Percentiles rank a stretch among this genome's conserved stretches.
Evolutionary conservation across 2,329 filamentous ascomycete species (phyloP).

Genomic region (Laburnicola sp.): DNA sequence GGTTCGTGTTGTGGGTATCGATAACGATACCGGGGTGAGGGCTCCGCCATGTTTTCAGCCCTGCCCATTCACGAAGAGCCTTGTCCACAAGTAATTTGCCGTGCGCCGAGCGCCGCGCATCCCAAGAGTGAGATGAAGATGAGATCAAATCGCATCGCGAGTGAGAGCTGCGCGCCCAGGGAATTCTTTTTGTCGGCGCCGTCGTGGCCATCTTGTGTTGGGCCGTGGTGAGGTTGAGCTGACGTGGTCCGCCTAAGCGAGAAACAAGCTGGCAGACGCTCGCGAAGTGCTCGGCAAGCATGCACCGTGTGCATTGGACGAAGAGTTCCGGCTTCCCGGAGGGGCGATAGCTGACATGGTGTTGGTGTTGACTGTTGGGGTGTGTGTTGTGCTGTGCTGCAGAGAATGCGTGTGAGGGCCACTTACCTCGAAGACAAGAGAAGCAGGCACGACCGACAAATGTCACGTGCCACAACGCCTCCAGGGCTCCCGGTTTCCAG

Average conservation of each 20-base stretch:
- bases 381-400: no score
- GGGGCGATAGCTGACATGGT: not conserved
- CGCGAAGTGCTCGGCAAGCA: not conserved
- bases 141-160: slow-evolving; percentile 29
- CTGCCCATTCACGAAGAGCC: slow-evolving; percentile 23
- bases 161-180: slow-evolving; percentile 22
- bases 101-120: slow-evolving; percentile 25
- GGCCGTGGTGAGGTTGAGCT: slow-evolving; percentile 3
- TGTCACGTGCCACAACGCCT: no score
- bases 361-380: no score
- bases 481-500: no score
- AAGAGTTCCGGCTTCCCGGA: not conserved
- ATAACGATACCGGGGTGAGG: no score
- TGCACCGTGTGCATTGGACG: no score
- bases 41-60: slow-evolving; percentile 11
- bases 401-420: no score
- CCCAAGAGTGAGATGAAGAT: slow-evolving; percentile 21
- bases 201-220: not conserved
- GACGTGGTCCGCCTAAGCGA: slow-evolving; percentile 4
- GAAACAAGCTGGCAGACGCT: not conserved
- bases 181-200: slow-evolving; percentile 5
- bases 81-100: slow-evolving; percentile 38
- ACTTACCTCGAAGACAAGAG: no score
- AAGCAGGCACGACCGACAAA: no score
- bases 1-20: slow-evolving; percentile 20